Base-by-base conservation (phyloP, 352 stramenopile genomes). In the Albugo candida region DNA sequence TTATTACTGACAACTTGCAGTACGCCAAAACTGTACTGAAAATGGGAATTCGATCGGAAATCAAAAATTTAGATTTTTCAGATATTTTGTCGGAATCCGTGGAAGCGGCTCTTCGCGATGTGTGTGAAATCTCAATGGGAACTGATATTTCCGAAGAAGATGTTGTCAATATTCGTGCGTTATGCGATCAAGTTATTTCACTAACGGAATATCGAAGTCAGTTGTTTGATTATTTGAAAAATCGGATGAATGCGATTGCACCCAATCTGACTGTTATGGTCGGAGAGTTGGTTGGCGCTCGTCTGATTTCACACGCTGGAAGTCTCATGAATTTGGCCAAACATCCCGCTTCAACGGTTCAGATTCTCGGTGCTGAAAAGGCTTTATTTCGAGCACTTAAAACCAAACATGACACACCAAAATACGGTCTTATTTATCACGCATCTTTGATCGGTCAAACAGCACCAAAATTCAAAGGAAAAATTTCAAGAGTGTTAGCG, bases 381-480 rank as follows among this genome's bases (percentile, higher is more conserved):
- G 96, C 96, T 14, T 81, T 99, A 2, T 99, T 99, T 79, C 88
- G 96, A 55, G 96, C 96, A 10, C 76, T 99, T 1, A 99, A 99
- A 75, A 99, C 95, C 11, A 99, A 99, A 69, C 91, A 98, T 62
- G 93, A 98, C 64, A 99, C 95, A 11, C 95, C 95, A 10, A 99
- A 99, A 70, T 99, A 99, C 67, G 96, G 96, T 70, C 78, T 99
- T n/a, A 99, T 99, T 61, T 99, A 99, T 68, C 96, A 99, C 70
- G 94, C 95, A 5, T 98, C 91, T 51, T 70, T 99, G 8, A 98
- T 99, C 51, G 96, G 96, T 31, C 95, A 99, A 66, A 96, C 95
- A 1, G 81, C 86, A n/a, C 88, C 95, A 2, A 99, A 99, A 79
- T 86, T 98, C 72, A 99, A 99, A 79, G 96, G 96, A 54, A 99